phyloP scores from a whole-genome alignment of 1,284 basidiomycete species.

The Apiotrichum sp. region DNA sequence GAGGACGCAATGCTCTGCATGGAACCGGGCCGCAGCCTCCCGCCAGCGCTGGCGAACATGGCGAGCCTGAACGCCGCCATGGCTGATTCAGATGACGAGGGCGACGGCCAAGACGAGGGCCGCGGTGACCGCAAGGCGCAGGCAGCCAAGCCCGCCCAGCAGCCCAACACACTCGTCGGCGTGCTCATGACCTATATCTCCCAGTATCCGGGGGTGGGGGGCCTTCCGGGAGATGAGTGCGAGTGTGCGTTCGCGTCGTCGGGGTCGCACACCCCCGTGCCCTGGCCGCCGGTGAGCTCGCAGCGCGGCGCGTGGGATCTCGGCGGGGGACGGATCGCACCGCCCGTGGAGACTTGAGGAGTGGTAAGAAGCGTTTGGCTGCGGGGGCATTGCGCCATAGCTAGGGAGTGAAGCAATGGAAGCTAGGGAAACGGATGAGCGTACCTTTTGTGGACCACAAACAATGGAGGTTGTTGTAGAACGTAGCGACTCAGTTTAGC shows the following conservation, averaged over 20 bases:
- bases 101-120: background rate
- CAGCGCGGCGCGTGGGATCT: background rate
- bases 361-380: no score
- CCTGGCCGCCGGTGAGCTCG: background rate
- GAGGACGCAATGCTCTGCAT: conserved; percentile 36
- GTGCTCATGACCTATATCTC: conserved; percentile 33
- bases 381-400: no score
- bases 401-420: no score
- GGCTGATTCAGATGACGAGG: conserved; percentile 4
- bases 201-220: conserved; percentile 12
- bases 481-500: no score
- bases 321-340: background rate
- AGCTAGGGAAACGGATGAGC: no score
- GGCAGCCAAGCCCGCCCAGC: no score
- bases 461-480: no score
- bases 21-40: conserved; percentile 16
- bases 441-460: no score
- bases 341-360: background rate
- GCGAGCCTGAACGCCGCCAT: conserved; percentile 5
- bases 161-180: conserved; percentile 25
- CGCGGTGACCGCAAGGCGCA: no score
- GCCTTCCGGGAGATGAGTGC: background rate
- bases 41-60: background rate
- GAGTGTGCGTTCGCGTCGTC: background rate
- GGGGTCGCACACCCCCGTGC: background rate